Base-by-base conservation (phyloP, 2,329 filamentous ascomycete genomes). In the Aspergillus udagawae region DNA sequence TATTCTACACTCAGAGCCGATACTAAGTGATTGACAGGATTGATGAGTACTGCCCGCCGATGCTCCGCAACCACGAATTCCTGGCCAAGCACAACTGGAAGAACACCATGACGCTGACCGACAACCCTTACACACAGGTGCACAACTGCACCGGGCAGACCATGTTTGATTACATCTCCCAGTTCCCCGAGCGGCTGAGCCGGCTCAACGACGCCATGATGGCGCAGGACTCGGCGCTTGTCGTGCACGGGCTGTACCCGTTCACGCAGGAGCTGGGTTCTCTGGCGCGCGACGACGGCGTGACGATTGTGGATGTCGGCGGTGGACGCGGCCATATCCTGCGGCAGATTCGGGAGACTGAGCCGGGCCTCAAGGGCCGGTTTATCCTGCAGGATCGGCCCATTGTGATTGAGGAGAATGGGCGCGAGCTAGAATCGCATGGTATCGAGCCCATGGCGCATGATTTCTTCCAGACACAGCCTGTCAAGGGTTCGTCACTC, bases 381-480 rank as follows among this genome's bases (percentile, higher is more conserved):
- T 61, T 65, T 44, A 61, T 69, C 28, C 48, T 69, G 45, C 66
- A 69, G 35, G 67, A 69, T 50, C 59, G 49, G 12, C 55, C 58
- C 4, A 56, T 44, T 23, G 62, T 59, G 21, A 56, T 61, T 12
- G 51, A 58, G 21, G 58, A 61, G 27, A 57, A 63, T 47, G 56
- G 57, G 10, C 45, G 51, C 3, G 53, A 56, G 14, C 51, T 59
- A 14, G 42, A 56, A 9, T 25, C 50, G 2, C 29, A 58, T 23
- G 59, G 55, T 1, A 64, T 69, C 27, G 60, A 63, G 49, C 32
- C 52, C 2, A 60, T 61, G 56, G 49, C 45, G 6, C 55, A 67
- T 57, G 62, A 66, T 38, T 67, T 67, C 29, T 67, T 67, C 56
- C 50, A 52, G 2, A 54, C 59, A 1, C 63, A 67, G 27, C 64